Conservation (phyloP, 2,329 filamentous ascomycete species). For the Cytospora leucostoma region DNA sequence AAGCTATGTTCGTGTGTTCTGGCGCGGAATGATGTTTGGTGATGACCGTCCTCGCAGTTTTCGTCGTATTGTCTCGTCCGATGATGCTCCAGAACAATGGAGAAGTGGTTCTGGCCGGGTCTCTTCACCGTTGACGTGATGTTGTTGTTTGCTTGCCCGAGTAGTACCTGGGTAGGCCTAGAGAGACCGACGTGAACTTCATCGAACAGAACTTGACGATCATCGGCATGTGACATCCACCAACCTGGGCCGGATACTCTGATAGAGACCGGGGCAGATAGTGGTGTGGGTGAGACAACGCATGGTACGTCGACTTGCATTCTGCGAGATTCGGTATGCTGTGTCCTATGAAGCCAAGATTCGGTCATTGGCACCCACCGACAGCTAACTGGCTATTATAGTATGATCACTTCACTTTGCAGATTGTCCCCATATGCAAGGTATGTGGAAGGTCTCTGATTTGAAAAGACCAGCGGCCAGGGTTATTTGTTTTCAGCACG, state of each 20-base stretch:
- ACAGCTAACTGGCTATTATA: conserved; percentile 4
- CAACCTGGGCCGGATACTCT: background rate
- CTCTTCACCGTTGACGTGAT: conserved; percentile 3
- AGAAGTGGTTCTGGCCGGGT: background rate
- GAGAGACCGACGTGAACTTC: background rate
- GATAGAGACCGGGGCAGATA: background rate
- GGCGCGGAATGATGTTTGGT: background rate
- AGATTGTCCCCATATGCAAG: background rate
- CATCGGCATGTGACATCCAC: conserved; percentile 5
- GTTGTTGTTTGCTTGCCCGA: conserved; percentile 9
- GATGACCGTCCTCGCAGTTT: background rate
- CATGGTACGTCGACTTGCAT: conserved; percentile 10
- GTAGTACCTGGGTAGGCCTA: conserved; percentile 7
- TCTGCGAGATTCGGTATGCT: conserved; percentile 18
- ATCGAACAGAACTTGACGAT: background rate
- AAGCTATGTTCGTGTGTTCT: conserved; percentile 3
- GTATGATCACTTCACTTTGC: background rate
- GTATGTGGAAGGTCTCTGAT: background rate
- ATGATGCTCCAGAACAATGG: background rate
- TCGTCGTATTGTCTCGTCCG: background rate
- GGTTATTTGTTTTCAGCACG: background rate
- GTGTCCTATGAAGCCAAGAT: conserved; percentile 12
- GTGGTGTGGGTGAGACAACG: background rate
- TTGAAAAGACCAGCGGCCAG: background rate
- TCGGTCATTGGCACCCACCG: conserved; percentile 1